Percentiles rank a stretch among this genome's conserved stretches.
phyloP scores from a whole-genome alignment of 257 asterid genomes.

The Primulina huaijiensis region DNA sequence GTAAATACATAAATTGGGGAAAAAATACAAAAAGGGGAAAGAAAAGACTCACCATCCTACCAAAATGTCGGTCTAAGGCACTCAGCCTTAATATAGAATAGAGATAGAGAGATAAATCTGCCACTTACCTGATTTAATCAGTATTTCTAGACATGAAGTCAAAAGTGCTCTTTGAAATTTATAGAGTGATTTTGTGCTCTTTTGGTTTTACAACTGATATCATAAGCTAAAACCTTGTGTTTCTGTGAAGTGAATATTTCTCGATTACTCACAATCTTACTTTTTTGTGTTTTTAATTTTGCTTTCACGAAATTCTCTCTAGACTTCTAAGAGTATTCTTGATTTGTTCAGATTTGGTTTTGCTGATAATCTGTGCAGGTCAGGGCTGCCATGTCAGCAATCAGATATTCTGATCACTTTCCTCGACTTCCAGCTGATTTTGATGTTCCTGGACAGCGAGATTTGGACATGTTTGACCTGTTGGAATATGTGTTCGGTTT shows the following conservation, averaged over 20 bases:
- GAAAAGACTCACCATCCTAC: no score
- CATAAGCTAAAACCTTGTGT: constrained; percentile 14
- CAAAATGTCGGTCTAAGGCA: no score
- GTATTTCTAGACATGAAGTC: constrained; percentile 1
- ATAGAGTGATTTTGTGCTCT: constrained; percentile 10
- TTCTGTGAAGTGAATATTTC: constrained; percentile 12
- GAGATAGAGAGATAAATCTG: background rate
- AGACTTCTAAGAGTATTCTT: background rate
- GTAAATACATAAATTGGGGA: no score
- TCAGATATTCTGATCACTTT: constrained; percentile 71
- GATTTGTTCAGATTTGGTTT: constrained; percentile 7
- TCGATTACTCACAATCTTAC: constrained; percentile 7
- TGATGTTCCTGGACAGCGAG: constrained; percentile 64
- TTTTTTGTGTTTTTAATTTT: no score
- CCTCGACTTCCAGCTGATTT: constrained; percentile 75
- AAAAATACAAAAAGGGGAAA: no score
- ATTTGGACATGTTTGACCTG: constrained; percentile 90
- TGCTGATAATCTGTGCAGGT: constrained; percentile 47
- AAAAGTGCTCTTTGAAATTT: constrained; percentile 6
- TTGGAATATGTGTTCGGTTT: constrained; percentile 89
- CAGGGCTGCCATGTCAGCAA: constrained; percentile 78
- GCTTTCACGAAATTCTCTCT: background rate
- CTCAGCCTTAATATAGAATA: no score
- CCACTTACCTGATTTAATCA: background rate
- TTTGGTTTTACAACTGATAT: background rate